Percentiles rank a stretch among this genome's conserved stretches.
These are phyloP conservation scores for Schizochytrium sp. DNA, from an alignment of 108 stramenopile species.

Conservation along the genomic window DNA sequence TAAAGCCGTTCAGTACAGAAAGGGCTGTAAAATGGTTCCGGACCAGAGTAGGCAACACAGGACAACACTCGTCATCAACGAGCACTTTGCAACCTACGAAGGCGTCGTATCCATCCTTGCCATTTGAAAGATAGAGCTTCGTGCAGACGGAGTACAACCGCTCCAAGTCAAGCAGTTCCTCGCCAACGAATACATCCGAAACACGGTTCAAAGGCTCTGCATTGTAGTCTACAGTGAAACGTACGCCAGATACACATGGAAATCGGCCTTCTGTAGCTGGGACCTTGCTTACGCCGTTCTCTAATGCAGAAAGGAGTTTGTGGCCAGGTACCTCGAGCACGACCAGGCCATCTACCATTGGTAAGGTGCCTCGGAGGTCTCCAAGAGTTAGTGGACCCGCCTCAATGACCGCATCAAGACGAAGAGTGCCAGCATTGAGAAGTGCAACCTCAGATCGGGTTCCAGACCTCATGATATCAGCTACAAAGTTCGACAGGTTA, in stretches of 20 bases:
- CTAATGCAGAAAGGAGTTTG: slow-evolving; percentile 71
- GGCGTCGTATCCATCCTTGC: slow-evolving; percentile 76
- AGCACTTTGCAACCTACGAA: slow-evolving; percentile 68
- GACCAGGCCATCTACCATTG: slow-evolving; percentile 67
- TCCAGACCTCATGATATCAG: slow-evolving; percentile 68
- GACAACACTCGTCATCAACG: slow-evolving; percentile 71
- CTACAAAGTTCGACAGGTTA: slow-evolving; percentile 73
- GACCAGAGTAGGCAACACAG: slow-evolving; percentile 72
- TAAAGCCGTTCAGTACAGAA: slow-evolving; percentile 64
- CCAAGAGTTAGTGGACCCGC: slow-evolving; percentile 59
- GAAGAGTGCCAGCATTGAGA: slow-evolving; percentile 74
- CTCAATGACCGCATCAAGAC: slow-evolving; percentile 69
- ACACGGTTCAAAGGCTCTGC: slow-evolving; percentile 66
- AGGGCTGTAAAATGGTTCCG: slow-evolving; percentile 72
- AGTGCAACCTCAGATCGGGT: slow-evolving; percentile 62
- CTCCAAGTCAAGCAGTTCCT: slow-evolving; percentile 65
- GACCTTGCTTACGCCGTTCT: slow-evolving; percentile 77
- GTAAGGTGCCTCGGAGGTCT: slow-evolving; percentile 60
- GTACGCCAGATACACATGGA: slow-evolving; percentile 71
- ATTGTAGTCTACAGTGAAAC: slow-evolving; percentile 72
- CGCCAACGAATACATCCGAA: slow-evolving; percentile 41
- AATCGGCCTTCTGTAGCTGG: slow-evolving; percentile 77
- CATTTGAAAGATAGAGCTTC: slow-evolving; percentile 69
- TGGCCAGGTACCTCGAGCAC: slow-evolving; percentile 70
- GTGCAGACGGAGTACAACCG: slow-evolving; percentile 65